These are phyloP conservation scores for Ramaria rubella DNA, from an alignment of 768 basidiomycete species.

Conservation along the genomic window DNA sequence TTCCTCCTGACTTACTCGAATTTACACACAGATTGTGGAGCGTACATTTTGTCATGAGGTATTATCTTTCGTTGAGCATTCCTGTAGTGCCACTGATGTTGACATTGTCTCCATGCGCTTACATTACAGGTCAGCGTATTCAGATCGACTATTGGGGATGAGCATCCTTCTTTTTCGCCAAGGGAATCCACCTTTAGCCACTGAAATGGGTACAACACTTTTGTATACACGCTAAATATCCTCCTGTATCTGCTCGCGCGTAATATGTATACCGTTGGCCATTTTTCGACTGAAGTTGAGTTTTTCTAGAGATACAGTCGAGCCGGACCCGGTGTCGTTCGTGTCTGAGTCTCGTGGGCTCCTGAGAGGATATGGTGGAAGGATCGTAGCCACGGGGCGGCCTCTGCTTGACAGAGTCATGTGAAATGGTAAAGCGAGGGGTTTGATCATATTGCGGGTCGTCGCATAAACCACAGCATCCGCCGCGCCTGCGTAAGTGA, in stretches of 20 bases:
- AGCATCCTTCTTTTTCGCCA: no score
- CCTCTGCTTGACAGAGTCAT: not conserved
- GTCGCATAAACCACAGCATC: slow-evolving; percentile 5
- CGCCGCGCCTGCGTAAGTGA: not conserved
- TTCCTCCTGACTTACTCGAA: no score
- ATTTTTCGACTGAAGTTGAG: not conserved
- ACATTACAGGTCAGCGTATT: no score
- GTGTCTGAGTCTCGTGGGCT: not conserved
- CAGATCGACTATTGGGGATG: no score
- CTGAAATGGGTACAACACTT: no score
- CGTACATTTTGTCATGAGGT: no score
- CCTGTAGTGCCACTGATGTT: no score
- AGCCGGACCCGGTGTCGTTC: not conserved
- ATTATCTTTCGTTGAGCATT: no score
- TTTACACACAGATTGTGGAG: no score
- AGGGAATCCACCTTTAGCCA: no score
- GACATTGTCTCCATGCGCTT: no score
- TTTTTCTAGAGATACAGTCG: not conserved
- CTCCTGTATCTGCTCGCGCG: not conserved
- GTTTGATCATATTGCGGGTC: slow-evolving; percentile 2
- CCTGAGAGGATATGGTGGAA: no score
- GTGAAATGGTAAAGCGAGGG: not conserved
- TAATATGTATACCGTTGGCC: not conserved
- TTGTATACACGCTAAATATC: not conserved
- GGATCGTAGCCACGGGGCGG: not conserved